These are phyloP conservation scores for Plantago ovata DNA, from an alignment of 257 asterid species.

Conservation along the genomic window DNA sequence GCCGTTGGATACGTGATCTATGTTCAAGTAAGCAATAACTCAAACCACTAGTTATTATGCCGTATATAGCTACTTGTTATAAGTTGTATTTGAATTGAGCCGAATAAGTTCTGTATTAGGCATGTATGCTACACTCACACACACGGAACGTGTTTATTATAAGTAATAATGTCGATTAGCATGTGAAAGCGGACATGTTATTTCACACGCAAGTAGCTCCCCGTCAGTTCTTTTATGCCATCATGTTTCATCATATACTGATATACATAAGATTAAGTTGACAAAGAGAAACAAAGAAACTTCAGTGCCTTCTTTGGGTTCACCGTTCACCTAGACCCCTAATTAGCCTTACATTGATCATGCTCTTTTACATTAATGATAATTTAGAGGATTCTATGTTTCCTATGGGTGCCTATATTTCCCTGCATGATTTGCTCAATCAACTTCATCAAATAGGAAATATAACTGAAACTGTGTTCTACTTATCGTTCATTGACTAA, in stretches of 20 bases:
- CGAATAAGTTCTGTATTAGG: too few species aligned
- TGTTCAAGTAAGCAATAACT: slow-evolving; percentile 67
- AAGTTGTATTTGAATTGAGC: neutral
- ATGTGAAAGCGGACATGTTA: neutral
- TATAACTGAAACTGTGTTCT: neutral
- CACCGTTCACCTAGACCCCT: too few species aligned
- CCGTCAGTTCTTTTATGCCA: too few species aligned
- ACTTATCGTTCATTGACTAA: neutral
- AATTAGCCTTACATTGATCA: too few species aligned
- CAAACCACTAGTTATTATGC: neutral
- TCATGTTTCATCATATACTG: too few species aligned
- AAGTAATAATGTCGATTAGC: too few species aligned
- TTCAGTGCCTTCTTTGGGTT: too few species aligned
- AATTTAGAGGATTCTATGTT: neutral
- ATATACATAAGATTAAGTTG: too few species aligned
- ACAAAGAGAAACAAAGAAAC: too few species aligned
- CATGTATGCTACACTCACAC: neutral
- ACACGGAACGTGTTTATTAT: neutral
- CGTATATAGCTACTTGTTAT: too few species aligned
- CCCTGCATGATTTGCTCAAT: neutral
- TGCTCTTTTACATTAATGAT: too few species aligned
- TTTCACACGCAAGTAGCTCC: neutral
- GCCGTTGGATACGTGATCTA: slow-evolving; percentile 49
- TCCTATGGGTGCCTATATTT: neutral
- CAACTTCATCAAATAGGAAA: neutral